Evolutionary conservation across 495 filamentous ascomycete genomes (phyloP).

Genomic region (Wilcoxina mikolae): DNA sequence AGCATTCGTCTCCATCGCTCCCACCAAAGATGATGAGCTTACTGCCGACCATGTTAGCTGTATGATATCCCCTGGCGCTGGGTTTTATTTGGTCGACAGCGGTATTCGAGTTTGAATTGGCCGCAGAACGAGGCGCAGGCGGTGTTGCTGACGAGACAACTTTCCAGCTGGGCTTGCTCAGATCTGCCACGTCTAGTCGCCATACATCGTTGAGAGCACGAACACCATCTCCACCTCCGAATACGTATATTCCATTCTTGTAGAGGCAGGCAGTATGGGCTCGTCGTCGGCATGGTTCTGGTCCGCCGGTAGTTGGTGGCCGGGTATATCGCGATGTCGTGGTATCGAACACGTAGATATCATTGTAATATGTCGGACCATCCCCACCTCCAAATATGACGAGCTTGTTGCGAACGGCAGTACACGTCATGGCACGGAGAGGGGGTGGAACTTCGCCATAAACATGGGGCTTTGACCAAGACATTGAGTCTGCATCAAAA

Average conservation of each 20-base stretch:
- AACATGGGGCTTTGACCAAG: constrained; percentile 45
- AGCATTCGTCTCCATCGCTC: constrained; percentile 51
- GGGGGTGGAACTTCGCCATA: constrained; percentile 46
- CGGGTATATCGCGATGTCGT: constrained; percentile 46
- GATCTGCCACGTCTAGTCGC: constrained; percentile 48
- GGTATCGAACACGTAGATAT: constrained; percentile 53
- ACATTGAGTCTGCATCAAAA: constrained; percentile 49
- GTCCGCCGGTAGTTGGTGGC: constrained; percentile 38
- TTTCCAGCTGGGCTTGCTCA: constrained; percentile 48
- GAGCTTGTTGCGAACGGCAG: constrained; percentile 49
- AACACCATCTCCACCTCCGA: constrained; percentile 51
- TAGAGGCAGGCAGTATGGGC: constrained; percentile 53
- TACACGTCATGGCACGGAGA: constrained; percentile 51
- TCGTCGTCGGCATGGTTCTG: constrained; percentile 39
- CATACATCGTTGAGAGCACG: constrained; percentile 52
- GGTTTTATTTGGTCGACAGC: constrained; percentile 31
- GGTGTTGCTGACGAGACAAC: constrained; percentile 34
- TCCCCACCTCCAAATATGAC: constrained; percentile 53
- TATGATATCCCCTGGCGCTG: constrained; percentile 50
- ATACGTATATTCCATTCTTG: constrained; percentile 52
- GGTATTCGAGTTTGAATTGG: constrained; percentile 13
- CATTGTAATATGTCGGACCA: constrained; percentile 52
- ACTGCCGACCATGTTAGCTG: constrained; percentile 52
- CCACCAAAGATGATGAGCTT: constrained; percentile 55
- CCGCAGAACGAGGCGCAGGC: not conserved